phyloP scores from a whole-genome alignment of 345 rosid species.

The Raphanus sativus region DNA sequence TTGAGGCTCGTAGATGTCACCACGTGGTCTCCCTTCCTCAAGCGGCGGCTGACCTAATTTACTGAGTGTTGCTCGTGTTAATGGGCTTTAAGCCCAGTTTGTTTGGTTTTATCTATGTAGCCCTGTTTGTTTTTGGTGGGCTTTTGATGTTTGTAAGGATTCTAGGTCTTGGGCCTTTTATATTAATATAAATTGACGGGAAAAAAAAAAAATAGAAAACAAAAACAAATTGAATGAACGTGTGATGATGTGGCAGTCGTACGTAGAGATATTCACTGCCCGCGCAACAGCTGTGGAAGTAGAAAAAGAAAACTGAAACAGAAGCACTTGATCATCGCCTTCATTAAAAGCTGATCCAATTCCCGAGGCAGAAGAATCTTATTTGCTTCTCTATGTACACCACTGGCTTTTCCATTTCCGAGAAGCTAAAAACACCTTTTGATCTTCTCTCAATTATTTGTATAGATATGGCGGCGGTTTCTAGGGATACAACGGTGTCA shows the following conservation, averaged over 20 bases:
- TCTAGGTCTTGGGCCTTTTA: too few species aligned
- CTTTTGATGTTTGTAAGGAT: too few species aligned
- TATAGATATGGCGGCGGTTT: conserved; percentile 6
- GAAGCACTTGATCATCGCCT: background rate
- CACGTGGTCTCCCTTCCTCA: too few species aligned
- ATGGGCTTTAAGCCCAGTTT: too few species aligned
- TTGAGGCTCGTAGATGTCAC: too few species aligned
- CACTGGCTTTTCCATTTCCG: background rate
- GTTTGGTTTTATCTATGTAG: too few species aligned
- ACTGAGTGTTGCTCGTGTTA: too few species aligned
- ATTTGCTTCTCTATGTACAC: background rate
- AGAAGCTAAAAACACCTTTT: background rate
- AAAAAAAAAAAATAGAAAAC: too few species aligned
- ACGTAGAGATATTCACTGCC: background rate
- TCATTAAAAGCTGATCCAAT: background rate
- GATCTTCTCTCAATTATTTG: background rate
- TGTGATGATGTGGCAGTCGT: background rate
- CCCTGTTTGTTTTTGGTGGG: too few species aligned
- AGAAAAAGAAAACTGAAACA: background rate
- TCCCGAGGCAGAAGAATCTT: background rate
- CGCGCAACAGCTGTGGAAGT: background rate
- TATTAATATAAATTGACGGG: too few species aligned
- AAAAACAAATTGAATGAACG: background rate
- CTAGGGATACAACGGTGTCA: conserved; percentile 47
- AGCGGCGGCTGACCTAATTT: too few species aligned